phyloP scores from a whole-genome alignment of 2,329 filamentous ascomycete species.

The Incumbomyces lentus region DNA sequence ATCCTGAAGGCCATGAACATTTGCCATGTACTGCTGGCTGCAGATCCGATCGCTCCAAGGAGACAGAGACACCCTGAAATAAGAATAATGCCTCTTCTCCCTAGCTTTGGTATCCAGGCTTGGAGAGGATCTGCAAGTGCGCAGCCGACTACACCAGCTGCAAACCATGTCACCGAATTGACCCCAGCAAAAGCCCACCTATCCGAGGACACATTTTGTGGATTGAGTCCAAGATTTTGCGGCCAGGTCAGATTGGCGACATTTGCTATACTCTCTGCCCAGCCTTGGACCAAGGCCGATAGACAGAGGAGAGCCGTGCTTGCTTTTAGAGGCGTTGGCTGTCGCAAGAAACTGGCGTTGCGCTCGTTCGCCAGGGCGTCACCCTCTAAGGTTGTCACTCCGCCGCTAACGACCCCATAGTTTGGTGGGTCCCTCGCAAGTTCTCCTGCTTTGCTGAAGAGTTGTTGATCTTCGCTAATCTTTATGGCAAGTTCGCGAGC shows the following conservation, averaged over 20 bases:
- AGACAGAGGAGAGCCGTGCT: conserved; percentile 39
- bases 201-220: conserved; percentile 29
- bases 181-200: conserved; percentile 53
- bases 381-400: conserved; percentile 33
- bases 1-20: conserved; percentile 62
- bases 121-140: conserved; percentile 3
- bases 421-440: conserved; percentile 39
- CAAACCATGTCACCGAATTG: conserved; percentile 45
- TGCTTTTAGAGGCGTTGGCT: conserved; percentile 39
- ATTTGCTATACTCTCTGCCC: conserved; percentile 44
- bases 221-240: conserved; percentile 35
- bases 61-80: background rate
- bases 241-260: conserved; percentile 45
- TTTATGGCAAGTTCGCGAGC: conserved; percentile 34
- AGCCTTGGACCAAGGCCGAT: conserved; percentile 41
- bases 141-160: conserved; percentile 13
- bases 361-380: conserved; percentile 36
- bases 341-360: conserved; percentile 37
- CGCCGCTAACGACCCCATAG: conserved; percentile 33
- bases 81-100: background rate
- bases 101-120: background rate
- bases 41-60: background rate
- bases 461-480: conserved; percentile 26
- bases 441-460: conserved; percentile 39
- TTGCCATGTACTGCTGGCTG: conserved; percentile 41